Base-by-base conservation (phyloP, 2,329 filamentous ascomycete genomes). In the Nemania bipapillata region DNA sequence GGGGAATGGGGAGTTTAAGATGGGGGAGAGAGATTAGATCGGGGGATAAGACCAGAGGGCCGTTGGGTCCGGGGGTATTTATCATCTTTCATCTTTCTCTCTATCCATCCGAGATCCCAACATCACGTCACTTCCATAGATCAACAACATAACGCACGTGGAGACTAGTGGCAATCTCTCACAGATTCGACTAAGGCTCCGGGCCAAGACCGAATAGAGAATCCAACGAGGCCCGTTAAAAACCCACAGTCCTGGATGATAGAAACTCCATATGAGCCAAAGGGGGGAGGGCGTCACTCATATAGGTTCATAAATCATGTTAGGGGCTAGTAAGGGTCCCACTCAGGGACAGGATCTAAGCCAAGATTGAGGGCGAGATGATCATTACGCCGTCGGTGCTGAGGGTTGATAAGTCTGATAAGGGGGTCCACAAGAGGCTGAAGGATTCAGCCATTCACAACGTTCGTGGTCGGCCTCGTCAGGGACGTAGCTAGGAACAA, bases 401-500 rank as follows among this genome's bases (percentile, higher is more conserved):
- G 35, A 53, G 50, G 49, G 1, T 12, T 45, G 50, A 55, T 53
- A 58, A 61, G 55, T 60, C 35, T 56, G 65, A 70, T 65, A 70
- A 65, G 40, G 9, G 4, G 65, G 22, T 17, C 65, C 68, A 66
- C 65, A 68, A 30, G 68, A 68, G 68, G 68, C 68, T 70, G 61
- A 70, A 68, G 47, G 50, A 37, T 53, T 40, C 67, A 30, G 50
- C 55, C 64, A 57, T 53, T 53, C 30, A 52, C 24, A 22, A 12
- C 11, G 8, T 9, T 5, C 8, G 50, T n/a, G 9, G 37, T 45
- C 52, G 52, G 42, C 24, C 40, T 15, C 32, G 22, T 20, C 32
- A 32, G 26, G 56, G 26, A 37, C 30, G 52, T 35, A 20, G n/a
- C 62, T 42, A 63, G 58, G 66, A 58, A 62, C 58, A 56, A 57